Evolutionary conservation across 257 asterid species (phyloP).

Genomic region (Nicotiana noctiflora): DNA sequence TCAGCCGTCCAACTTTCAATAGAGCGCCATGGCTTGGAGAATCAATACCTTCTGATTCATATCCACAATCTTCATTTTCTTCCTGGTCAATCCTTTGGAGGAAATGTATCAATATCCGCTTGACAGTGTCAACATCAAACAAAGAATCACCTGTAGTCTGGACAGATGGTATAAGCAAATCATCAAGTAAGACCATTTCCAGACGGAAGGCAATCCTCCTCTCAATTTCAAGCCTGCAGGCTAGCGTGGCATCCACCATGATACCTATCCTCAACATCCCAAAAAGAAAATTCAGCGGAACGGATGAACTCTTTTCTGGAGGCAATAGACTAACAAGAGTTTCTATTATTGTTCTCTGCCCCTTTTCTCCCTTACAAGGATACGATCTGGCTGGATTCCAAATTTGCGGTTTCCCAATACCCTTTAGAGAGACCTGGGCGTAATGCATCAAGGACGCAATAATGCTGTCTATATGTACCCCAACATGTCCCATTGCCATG

Average conservation of each 20-base stretch:
- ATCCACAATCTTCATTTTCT: conserved; percentile 46
- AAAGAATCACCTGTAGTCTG: conserved; percentile 42
- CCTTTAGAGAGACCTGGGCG: conserved; percentile 43
- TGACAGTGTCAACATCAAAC: conserved; percentile 49
- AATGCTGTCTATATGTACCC: conserved; percentile 43
- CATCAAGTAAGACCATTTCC: conserved; percentile 54
- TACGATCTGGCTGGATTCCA: conserved; percentile 48
- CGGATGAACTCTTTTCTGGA: conserved; percentile 31
- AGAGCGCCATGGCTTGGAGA: conserved; percentile 48
- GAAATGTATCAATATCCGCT: conserved; percentile 49
- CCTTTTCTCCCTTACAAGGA: conserved; percentile 21
- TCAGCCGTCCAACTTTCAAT: conserved; percentile 53
- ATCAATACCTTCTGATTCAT: conserved; percentile 44
- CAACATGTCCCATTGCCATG: conserved; percentile 36
- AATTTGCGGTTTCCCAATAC: conserved; percentile 49
- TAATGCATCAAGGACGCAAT: conserved; percentile 53
- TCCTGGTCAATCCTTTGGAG: conserved; percentile 52
- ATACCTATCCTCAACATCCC: conserved; percentile 56
- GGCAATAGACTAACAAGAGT: conserved; percentile 46
- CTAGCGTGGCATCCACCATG: conserved; percentile 42
- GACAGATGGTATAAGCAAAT: conserved; percentile 48
- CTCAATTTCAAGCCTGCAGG: conserved; percentile 48
- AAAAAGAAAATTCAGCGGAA: conserved; percentile 47
- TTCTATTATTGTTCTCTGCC: conserved; percentile 39
- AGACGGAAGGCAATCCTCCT: conserved; percentile 44